Base-by-base conservation (phyloP, 345 rosid genomes). In the Rhizophora apiculata region DNA sequence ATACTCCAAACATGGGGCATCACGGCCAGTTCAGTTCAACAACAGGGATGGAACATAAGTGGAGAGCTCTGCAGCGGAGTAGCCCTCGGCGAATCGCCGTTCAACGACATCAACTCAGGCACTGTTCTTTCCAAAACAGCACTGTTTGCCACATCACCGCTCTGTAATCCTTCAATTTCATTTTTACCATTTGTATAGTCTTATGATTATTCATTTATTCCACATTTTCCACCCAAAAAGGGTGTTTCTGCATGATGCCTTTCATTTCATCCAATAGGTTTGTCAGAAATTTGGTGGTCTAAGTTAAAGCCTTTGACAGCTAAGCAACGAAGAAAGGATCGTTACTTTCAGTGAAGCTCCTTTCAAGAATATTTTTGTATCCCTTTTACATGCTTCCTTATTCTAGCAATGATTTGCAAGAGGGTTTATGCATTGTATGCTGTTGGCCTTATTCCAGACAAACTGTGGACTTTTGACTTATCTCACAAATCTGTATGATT, bases 1-100 rank as follows among this genome's bases (percentile, higher is more conserved):
- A 82, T 88, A 11, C 85, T 85, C 30, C 34, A 68, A 11, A 51
- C 75, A 67, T 88, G 93, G 93, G 67, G 69, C 13, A 71, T 74
- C 51, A 29, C 74, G 54, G 80, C 87, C 0, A 26, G 62, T 5
- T 8, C 27, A 0, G 34, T 10, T 9, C 76, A 52, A 19, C 37
- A 34, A 34, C 20, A 3, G 22, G 20, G 29, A 15, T 86, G 93
- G 93, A 88, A 86, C 74, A 76, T 67, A 26, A 82, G 82, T 24
- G 77, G 77, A 43, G 72, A 68, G 58, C 68, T 48, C 3, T 74
- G 77, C 77, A 67, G 64, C 11, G 75, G 90, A 68, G 68, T 65
- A 2, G 89, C 93, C 60, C 52, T 69, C 7, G 67, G 56, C 24
- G 55, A 63, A 6, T 48, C 59, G 8, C 70, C 79, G 32, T 73